Evolutionary conservation across 1,284 basidiomycete species (phyloP).

Genomic region (Cutaneotrichosporon cutaneum): DNA sequence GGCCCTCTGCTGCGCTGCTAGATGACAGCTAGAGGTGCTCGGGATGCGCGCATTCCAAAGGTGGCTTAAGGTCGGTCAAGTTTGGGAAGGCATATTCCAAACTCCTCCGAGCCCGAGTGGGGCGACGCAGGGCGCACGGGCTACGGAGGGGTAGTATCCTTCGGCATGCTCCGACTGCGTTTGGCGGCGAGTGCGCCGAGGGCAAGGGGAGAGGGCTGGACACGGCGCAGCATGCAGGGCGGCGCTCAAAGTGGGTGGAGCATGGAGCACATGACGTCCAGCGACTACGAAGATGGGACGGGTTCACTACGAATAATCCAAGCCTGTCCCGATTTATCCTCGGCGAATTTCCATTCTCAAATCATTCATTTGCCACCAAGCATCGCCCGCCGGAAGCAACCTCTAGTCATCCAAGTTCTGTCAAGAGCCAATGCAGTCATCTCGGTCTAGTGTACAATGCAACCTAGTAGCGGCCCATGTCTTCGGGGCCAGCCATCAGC

Average conservation of each 20-base stretch:
- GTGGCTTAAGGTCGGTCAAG: background rate
- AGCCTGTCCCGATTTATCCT: too few species aligned
- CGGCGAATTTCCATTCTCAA: background rate
- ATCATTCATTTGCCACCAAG: background rate
- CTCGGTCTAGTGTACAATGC: conserved; percentile 7
- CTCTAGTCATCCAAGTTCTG: too few species aligned
- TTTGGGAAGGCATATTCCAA: too few species aligned
- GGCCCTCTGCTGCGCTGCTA: background rate
- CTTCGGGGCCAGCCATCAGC: background rate
- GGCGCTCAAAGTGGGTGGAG: too few species aligned
- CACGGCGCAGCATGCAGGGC: background rate
- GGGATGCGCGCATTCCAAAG: too few species aligned
- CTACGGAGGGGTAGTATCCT: background rate
- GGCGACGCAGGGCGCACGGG: background rate
- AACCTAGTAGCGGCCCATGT: conserved; percentile 2
- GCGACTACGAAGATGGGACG: background rate
- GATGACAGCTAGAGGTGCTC: too few species aligned
- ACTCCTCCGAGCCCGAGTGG: too few species aligned
- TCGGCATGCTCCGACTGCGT: background rate
- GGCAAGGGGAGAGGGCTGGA: background rate
- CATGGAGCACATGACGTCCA: conserved; percentile 1
- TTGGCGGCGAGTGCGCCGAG: background rate
- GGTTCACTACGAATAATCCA: background rate
- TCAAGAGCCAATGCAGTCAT: background rate
- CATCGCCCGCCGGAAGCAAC: too few species aligned